phyloP scores from a whole-genome alignment of 805 yeast genomes.

The Yamadazyma laniorum region DNA sequence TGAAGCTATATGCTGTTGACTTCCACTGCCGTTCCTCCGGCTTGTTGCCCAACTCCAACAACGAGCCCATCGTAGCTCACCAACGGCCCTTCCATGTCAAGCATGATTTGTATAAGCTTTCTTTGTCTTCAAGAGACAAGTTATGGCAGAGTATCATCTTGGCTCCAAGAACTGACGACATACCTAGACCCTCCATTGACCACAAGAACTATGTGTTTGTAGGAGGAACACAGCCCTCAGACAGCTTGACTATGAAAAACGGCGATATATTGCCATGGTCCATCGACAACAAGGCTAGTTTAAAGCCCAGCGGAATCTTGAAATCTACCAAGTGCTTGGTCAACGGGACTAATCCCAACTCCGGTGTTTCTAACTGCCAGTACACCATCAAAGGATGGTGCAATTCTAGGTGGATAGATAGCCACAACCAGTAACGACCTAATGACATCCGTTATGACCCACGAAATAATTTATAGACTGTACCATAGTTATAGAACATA shows the following conservation, averaged over 20 bases:
- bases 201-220: constrained; percentile 22
- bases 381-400: constrained; percentile 53
- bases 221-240: constrained; percentile 14
- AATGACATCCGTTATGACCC: no score
- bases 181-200: constrained; percentile 22
- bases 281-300: constrained; percentile 12
- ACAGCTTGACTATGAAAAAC: constrained; percentile 18
- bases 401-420: constrained; percentile 40
- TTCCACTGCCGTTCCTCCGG: constrained; percentile 37
- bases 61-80: constrained; percentile 15
- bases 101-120: constrained; percentile 32
- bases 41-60: constrained; percentile 20
- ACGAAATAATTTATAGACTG: no score
- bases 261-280: constrained; percentile 28
- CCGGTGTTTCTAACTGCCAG: constrained; percentile 41
- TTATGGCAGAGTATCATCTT: constrained; percentile 54
- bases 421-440: neutral
- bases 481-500: no score
- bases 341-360: constrained; percentile 36
- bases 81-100: constrained; percentile 25
- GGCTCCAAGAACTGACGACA: constrained; percentile 48
- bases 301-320: constrained; percentile 38
- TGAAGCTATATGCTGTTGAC: constrained; percentile 51
- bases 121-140: constrained; percentile 45
- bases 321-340: constrained; percentile 15